Percentiles rank a stretch among this genome's conserved stretches.
phyloP scores from a whole-genome alignment of 805 yeast species.

The Yamadazyma insecticola region DNA sequence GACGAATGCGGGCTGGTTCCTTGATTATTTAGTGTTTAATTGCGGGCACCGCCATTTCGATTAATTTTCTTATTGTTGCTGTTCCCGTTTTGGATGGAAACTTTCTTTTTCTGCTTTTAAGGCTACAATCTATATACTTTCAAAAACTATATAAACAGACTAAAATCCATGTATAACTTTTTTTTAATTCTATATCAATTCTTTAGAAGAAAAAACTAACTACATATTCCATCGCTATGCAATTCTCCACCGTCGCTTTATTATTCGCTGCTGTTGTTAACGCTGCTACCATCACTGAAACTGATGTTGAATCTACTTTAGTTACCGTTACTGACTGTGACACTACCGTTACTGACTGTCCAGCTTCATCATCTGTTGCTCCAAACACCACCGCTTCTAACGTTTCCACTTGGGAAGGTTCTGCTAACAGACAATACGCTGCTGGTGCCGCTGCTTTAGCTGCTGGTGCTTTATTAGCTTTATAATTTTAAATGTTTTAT shows the following conservation, averaged over 20 bases:
- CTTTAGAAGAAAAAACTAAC: too few species aligned
- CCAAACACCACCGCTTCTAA: constrained; percentile 21
- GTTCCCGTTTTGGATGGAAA: too few species aligned
- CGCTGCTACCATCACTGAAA: constrained; percentile 26
- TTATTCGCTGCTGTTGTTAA: constrained; percentile 13
- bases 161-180: constrained; percentile 3
- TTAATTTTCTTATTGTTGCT: too few species aligned
- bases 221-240: constrained; percentile 41
- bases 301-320: constrained; percentile 32
- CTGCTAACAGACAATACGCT: constrained; percentile 30
- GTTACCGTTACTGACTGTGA: constrained; percentile 47
- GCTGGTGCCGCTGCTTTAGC: constrained; percentile 47
- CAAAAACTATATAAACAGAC: not conserved
- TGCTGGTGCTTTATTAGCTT: constrained; percentile 54
- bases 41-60: too few species aligned
- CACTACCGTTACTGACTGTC: constrained; percentile 45
- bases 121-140: too few species aligned
- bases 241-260: constrained; percentile 24
- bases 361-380: constrained; percentile 23
- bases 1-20: too few species aligned
- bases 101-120: too few species aligned
- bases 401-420: constrained; percentile 36
- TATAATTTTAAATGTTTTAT: constrained; percentile 31
- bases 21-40: too few species aligned
- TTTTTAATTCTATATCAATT: too few species aligned